These are phyloP conservation scores for Pseudisothecium myosuroides DNA, from an alignment of 225 moss, liverwort and hornwort genomes.

Conservation along the genomic window DNA sequence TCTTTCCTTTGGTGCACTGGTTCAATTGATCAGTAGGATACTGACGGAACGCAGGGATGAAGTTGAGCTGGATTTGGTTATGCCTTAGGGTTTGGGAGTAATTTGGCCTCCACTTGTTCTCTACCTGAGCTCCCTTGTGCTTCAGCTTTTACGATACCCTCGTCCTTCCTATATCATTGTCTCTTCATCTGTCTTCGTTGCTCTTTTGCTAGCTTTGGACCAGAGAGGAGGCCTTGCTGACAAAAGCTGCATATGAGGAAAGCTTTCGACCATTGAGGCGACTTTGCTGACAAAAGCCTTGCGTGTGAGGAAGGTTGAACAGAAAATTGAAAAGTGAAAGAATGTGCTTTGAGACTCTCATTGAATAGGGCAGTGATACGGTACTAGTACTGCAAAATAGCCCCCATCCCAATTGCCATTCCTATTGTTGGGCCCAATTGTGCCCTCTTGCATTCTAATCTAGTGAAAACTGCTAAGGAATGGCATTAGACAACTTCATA, in stretches of 20 bases:
- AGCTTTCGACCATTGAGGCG: not conserved
- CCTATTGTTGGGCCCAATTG: not conserved
- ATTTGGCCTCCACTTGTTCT: not conserved
- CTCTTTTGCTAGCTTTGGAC: not conserved
- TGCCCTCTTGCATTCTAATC: not conserved
- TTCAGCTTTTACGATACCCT: not conserved
- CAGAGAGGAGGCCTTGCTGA: not conserved
- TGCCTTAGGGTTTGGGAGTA: not conserved
- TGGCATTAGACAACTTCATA: not conserved
- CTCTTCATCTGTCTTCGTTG: not conserved
- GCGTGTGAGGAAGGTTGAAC: not conserved
- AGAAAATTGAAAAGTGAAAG: not conserved
- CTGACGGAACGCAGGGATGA: not conserved
- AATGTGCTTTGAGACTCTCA: not conserved
- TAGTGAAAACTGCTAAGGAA: not conserved
- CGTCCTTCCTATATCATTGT: not conserved
- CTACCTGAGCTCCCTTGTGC: no score
- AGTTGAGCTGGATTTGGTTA: not conserved
- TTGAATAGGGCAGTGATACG: not conserved
- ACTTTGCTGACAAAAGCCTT: not conserved
- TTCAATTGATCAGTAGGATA: not conserved
- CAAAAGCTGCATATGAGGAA: not conserved
- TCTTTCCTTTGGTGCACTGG: not conserved
- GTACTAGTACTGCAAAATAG: not conserved
- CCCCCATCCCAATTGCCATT: no score